These are phyloP conservation scores for Aegilops umbellulata DNA, from an alignment of 176 grass and related monocot genomes.

Conservation along the genomic window DNA sequence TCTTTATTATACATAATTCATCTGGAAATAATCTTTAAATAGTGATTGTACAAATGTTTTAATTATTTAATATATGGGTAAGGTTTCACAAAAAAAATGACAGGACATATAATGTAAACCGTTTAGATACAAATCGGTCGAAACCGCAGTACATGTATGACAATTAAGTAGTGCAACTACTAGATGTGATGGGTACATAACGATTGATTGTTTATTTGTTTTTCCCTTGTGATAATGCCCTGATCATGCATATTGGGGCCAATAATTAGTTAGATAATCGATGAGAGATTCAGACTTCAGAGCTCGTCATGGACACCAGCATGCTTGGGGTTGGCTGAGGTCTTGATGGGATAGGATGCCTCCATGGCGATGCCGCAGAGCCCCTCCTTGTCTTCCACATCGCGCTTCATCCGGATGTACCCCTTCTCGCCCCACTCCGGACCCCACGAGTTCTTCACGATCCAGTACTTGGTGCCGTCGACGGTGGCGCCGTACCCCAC, in stretches of 20 bases:
- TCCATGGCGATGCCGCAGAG: constrained; percentile 92
- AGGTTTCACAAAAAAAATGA: too few species aligned
- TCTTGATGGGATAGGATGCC: constrained; percentile 75
- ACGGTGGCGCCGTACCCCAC: background rate
- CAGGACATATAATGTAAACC: too few species aligned
- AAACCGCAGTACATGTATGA: background rate
- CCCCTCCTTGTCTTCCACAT: constrained; percentile 23
- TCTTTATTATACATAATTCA: too few species aligned
- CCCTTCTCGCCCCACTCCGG: constrained; percentile 7
- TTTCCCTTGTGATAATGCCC: background rate
- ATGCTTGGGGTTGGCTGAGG: constrained; percentile 26
- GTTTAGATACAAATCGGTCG: background rate
- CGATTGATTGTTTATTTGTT: background rate
- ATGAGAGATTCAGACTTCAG: background rate
- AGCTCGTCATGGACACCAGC: constrained; percentile 7
- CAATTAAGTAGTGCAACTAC: background rate
- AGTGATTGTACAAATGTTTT: too few species aligned
- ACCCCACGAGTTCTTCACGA: background rate
- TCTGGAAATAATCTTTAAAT: too few species aligned
- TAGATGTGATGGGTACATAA: background rate
- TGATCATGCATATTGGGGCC: background rate
- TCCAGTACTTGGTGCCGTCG: constrained; percentile 17
- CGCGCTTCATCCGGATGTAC: constrained; percentile 12
- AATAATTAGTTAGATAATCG: background rate
- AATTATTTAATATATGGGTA: too few species aligned